Base-by-base conservation (phyloP, 1,284 basidiomycete genomes). In the Puccinia sorghi region DNA sequence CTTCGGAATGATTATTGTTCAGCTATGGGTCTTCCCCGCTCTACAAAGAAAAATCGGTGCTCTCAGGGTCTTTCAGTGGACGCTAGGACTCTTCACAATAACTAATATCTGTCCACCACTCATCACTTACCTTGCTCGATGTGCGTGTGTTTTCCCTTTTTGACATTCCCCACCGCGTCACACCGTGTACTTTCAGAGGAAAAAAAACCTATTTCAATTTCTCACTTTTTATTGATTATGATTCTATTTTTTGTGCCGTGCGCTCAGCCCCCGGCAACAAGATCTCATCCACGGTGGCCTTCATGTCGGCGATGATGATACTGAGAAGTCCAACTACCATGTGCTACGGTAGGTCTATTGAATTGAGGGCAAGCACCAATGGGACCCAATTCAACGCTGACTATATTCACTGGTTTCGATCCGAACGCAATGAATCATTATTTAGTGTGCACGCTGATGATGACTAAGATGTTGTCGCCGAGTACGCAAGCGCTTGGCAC, bases 21-120 rank as follows among this genome's bases (percentile, higher is more conserved):
- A 77, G 64, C 56, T 77, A n/a, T 77, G 59, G 39, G 9, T 77
- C 39, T 77, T 77, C 48, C 52, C 74, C 41, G 48, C 74, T 15
- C 50, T 77, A 0, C 63, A 77, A 48, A 39, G 74, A 32, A 52
- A 41, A 37, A 39, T 77, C 50, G 74, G 74, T 17, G 64, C 64
- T 15, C 48, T 69, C 8, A 67, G 39, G 43, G 50, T 77, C 48
- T 77, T 64, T 37, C 63, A 77, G 64, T 59, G 25, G 17, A 57
- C 50, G 32, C 50, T 67, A 22, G 22, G 48, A 17, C 22, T 54
- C 52, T 69, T 77, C 12, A 67, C 64, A 9, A 57, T 77, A 25
- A 57, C 64, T 43, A 50, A 27, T 48, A 27, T 77, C 2, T 67
- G 50, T 20, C 64, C 67, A 7, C 74, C 74, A 50, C 32, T 77